phyloP scores from a whole-genome alignment of 352 stramenopile genomes.

The Phytophthora macrochlamydospora region DNA sequence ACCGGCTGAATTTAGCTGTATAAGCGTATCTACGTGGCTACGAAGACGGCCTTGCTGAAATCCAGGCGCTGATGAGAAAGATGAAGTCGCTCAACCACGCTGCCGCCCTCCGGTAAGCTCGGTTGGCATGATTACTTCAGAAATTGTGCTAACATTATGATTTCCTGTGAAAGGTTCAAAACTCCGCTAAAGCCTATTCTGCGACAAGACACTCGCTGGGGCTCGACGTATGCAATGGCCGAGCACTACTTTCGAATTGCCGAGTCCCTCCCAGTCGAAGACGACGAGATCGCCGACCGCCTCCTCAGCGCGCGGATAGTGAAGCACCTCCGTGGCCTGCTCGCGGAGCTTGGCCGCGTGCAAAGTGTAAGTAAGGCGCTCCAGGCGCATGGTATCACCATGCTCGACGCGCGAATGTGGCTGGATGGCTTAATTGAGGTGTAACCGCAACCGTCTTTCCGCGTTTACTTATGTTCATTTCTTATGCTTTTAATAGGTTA shows the following conservation, averaged over 20 bases:
- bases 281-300: constrained; percentile 9
- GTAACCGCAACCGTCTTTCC: neutral
- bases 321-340: constrained; percentile 4
- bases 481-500: neutral
- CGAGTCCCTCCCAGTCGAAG: constrained; percentile 5
- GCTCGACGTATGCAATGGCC: constrained; percentile 13
- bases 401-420: constrained; percentile 3
- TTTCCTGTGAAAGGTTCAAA: constrained; percentile 6
- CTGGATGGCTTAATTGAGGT: constrained; percentile 14
- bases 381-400: neutral
- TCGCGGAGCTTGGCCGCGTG: constrained; percentile 3
- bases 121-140: constrained; percentile 2
- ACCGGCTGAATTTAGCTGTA: constrained; percentile 18
- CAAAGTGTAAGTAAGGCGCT: constrained; percentile 17
- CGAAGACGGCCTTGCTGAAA: neutral
- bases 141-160: neutral
- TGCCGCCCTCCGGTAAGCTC: constrained; percentile 11
- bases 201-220: constrained; percentile 20
- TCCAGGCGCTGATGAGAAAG: constrained; percentile 22
- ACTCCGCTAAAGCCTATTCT: constrained; percentile 6
- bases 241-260: constrained; percentile 8
- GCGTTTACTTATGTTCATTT: constrained; percentile 1
- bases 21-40: neutral
- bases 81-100: constrained; percentile 5
- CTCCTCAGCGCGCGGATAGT: neutral